Conservation (phyloP, 169 alveolate species). For the Theileria parva region DNA sequence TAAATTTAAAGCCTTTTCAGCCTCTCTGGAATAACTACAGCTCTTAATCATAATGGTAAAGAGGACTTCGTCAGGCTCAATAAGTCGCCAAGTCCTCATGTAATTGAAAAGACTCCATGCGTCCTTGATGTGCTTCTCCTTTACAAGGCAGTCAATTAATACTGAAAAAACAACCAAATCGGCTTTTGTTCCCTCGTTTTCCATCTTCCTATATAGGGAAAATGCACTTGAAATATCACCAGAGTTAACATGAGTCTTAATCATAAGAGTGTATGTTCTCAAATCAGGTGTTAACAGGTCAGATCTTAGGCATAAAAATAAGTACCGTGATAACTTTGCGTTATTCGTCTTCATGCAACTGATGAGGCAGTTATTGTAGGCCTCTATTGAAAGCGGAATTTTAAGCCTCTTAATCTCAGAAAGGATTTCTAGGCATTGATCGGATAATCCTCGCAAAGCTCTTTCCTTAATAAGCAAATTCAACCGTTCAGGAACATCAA, state of each 20-base stretch:
- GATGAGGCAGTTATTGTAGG: constrained; percentile 68
- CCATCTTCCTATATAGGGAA: constrained; percentile 77
- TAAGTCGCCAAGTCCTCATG: constrained; percentile 77
- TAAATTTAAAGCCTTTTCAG: constrained; percentile 77
- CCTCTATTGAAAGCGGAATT: constrained; percentile 58
- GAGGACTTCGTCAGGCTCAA: constrained; percentile 81
- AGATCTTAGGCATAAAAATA: constrained; percentile 76
- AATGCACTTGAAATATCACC: constrained; percentile 75
- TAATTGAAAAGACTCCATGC: constrained; percentile 82
- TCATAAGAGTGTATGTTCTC: constrained; percentile 74
- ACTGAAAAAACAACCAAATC: constrained; percentile 76
- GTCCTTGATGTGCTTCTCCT: constrained; percentile 45
- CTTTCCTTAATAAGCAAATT: constrained; percentile 36
- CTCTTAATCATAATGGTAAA: constrained; percentile 84
- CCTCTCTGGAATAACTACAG: constrained; percentile 67
- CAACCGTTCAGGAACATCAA: constrained; percentile 7
- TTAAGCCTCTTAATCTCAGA: constrained; percentile 61
- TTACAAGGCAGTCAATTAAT: constrained; percentile 77
- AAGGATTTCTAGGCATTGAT: constrained; percentile 33
- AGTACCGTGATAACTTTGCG: constrained; percentile 70
- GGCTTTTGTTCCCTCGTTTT: constrained; percentile 72
- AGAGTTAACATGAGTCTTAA: constrained; percentile 71
- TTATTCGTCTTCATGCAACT: constrained; percentile 51
- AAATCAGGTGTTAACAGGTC: constrained; percentile 74
- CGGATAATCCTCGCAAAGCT: constrained; percentile 17